These are phyloP conservation scores for Melaleuca alternifolia DNA, from an alignment of 345 rosid genomes.

Conservation along the genomic window DNA sequence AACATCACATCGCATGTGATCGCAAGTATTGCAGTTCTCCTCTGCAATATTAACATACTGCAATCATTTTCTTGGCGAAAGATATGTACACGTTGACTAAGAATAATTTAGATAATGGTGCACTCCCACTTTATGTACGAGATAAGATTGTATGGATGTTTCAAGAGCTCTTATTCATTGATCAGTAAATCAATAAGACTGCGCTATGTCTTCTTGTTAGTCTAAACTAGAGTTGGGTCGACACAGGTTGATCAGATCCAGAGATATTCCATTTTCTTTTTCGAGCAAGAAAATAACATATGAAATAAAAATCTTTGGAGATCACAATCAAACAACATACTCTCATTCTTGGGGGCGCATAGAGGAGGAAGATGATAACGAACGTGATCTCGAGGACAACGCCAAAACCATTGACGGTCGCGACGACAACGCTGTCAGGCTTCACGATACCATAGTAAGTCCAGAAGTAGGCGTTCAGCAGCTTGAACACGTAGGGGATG, in stretches of 20 bases:
- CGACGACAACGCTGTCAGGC: slow-evolving; percentile 57
- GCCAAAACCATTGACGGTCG: slow-evolving; percentile 78
- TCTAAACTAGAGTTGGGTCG: not conserved
- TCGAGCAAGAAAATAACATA: not conserved
- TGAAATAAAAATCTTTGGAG: not conserved
- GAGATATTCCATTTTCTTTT: not conserved
- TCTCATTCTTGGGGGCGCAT: slow-evolving; percentile 40
- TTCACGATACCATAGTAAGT: slow-evolving; percentile 66
- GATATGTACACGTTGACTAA: not conserved
- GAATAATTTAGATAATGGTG: not conserved
- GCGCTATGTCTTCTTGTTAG: not conserved
- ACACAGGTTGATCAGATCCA: not conserved
- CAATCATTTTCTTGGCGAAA: not conserved
- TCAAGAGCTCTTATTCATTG: not conserved
- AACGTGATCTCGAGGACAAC: slow-evolving; percentile 37
- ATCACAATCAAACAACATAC: slow-evolving; percentile 5
- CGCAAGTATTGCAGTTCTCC: slow-evolving; percentile 25
- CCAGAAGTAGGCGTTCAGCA: slow-evolving; percentile 58
- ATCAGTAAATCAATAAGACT: not conserved
- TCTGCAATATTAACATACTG: not conserved
- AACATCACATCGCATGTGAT: slow-evolving; percentile 43
- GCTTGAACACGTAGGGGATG: slow-evolving; percentile 52
- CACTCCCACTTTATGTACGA: not conserved
- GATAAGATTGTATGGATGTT: not conserved
- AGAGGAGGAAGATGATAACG: slow-evolving; percentile 45